A percentile compares a stretch with the other conserved stretches of the same genome.
phyloP scores from a whole-genome alignment of 2,329 filamentous ascomycete species.

The Penicillium olsonii region DNA sequence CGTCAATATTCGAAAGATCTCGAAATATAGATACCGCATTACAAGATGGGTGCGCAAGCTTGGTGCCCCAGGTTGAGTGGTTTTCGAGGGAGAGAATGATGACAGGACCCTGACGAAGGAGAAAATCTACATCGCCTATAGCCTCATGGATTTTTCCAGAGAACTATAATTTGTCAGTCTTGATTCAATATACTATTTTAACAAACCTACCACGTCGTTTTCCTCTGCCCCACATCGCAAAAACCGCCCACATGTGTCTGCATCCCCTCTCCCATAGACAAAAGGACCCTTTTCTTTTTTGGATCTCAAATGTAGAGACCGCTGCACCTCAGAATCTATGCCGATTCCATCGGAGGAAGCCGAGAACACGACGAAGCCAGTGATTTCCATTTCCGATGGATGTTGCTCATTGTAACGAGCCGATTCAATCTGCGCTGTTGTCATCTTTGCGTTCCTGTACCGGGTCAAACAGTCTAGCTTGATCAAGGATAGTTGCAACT shows the following conservation, averaged over 20 bases:
- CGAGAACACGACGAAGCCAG: conserved; percentile 2
- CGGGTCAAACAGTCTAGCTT: conserved; percentile 1
- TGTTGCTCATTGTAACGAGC: not conserved
- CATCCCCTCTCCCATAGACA: conserved; percentile 1
- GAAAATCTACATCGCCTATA: conserved; percentile 5
- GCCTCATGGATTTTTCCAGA: conserved; percentile 8
- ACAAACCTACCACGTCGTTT: conserved; percentile 1
- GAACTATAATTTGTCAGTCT: conserved; percentile 9
- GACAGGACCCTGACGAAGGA: not conserved
- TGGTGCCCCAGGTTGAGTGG: not conserved
- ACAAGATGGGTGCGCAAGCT: conserved; percentile 5
- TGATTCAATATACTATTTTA: not conserved
- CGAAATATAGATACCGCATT: conserved; percentile 9
- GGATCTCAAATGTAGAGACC: not conserved
- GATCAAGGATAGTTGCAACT: conserved; percentile 1
- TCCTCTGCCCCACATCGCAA: conserved; percentile 1
- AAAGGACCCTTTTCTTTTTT: not conserved
- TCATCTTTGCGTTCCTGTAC: conserved; percentile 6
- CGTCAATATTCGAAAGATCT: conserved; percentile 2
- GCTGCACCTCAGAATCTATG: not conserved
- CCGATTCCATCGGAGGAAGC: conserved; percentile 1
- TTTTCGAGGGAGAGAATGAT: conserved; percentile 1
- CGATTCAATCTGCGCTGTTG: not conserved
- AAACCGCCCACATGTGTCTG: not conserved
- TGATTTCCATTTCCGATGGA: conserved; percentile 1